Percentiles rank a stretch among this genome's conserved stretches.
phyloP scores from a whole-genome alignment of 176 grass and related monocot genomes.

The Carex kokanica region DNA sequence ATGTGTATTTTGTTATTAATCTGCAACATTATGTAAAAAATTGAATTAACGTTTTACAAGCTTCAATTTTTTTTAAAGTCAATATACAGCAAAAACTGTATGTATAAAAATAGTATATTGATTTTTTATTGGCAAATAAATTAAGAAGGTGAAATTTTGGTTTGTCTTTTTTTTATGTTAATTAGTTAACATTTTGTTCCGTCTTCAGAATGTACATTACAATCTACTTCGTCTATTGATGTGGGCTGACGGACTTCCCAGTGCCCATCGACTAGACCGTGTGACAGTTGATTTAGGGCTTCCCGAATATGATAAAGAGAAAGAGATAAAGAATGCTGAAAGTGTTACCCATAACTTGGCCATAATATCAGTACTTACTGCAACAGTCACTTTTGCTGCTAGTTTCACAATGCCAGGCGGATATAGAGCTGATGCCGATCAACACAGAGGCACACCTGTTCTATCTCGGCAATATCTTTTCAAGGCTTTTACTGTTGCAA shows the following conservation, averaged over 20 bases:
- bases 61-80: too few species aligned
- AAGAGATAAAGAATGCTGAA: background rate
- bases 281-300: background rate
- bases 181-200: background rate
- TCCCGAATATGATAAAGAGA: background rate
- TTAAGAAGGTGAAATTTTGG: too few species aligned
- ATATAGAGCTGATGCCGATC: background rate
- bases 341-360: background rate
- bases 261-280: background rate
- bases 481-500: conserved; percentile 15
- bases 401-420: conserved; percentile 34
- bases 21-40: too few species aligned
- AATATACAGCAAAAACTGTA: too few species aligned
- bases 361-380: conserved; percentile 18
- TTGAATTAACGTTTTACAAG: too few species aligned
- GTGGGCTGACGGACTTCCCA: background rate
- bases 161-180: background rate
- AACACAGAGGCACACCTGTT: background rate
- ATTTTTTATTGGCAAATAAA: too few species aligned
- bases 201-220: background rate
- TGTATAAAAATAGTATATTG: too few species aligned
- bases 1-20: too few species aligned
- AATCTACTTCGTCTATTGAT: background rate
- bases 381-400: conserved; percentile 32
- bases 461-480: conserved; percentile 8